A percentile compares a stretch with the other conserved stretches of the same genome.
Conservation (phyloP, 2,329 filamentous ascomycete species). For the Pyrenochaeta sp. region DNA sequence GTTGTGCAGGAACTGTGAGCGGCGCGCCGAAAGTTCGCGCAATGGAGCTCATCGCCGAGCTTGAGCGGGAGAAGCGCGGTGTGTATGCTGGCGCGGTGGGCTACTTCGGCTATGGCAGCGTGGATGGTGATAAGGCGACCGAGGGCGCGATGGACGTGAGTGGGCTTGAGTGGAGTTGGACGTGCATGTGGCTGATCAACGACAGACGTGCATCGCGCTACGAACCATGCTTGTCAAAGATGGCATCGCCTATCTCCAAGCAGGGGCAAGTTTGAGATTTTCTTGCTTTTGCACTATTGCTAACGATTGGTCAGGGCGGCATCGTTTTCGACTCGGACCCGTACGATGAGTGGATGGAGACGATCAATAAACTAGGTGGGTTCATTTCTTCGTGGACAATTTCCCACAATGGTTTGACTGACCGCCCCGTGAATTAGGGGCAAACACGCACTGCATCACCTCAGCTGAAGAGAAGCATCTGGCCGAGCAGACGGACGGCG, state of each 20-base stretch:
- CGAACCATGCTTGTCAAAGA: conserved; percentile 96
- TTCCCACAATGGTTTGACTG: conserved; percentile 19
- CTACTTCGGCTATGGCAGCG: conserved; percentile 88
- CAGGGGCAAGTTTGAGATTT: conserved; percentile 71
- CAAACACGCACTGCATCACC: conserved; percentile 88
- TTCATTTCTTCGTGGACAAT: conserved; percentile 15
- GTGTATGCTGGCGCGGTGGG: conserved; percentile 96
- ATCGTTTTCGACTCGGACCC: conserved; percentile 76
- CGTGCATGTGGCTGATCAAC: conserved; percentile 35
- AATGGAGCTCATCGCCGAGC: conserved; percentile 95
- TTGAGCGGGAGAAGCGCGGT: conserved; percentile 92
- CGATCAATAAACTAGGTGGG: conserved; percentile 87
- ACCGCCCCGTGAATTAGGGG: conserved; percentile 50
- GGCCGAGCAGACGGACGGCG: conserved; percentile 53
- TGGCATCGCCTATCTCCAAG: conserved; percentile 88
- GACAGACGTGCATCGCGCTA: conserved; percentile 70
- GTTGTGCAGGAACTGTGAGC: conserved; percentile 73
- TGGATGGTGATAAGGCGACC: conserved; percentile 67
- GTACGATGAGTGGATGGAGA: conserved; percentile 93
- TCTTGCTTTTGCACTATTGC: conserved; percentile 23
- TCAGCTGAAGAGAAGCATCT: conserved; percentile 77
- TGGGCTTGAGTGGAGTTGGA: conserved; percentile 18
- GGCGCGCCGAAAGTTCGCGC: conserved; percentile 95
- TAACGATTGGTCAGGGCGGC: conserved; percentile 42
- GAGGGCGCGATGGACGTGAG: conserved; percentile 85